phyloP scores from a whole-genome alignment of 1,139 yeast genomes.

The Candida neerlandica region DNA sequence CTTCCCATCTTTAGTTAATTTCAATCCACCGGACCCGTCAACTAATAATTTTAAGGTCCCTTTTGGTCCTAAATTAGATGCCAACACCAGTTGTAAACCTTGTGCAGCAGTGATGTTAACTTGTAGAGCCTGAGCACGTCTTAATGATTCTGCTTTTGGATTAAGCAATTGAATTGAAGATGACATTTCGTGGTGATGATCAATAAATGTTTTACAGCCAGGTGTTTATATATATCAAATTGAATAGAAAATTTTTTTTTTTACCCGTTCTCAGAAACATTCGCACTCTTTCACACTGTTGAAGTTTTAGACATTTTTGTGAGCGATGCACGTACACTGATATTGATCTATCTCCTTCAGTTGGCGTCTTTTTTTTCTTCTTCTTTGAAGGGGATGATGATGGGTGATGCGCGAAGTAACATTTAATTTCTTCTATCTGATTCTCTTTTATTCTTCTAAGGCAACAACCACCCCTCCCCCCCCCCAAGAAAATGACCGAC shows the following conservation, averaged over 20 bases:
- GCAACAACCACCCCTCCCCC: neutral
- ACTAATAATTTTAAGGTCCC: constrained; percentile 96
- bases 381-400: too few species aligned
- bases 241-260: constrained; percentile 1
- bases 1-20: constrained; percentile 96
- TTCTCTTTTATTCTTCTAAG: neutral
- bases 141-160: constrained; percentile 94
- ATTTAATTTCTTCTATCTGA: neutral
- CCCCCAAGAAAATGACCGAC: constrained; percentile 5
- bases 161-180: constrained; percentile 85
- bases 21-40: constrained; percentile 95
- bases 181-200: constrained; percentile 26
- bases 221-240: neutral
- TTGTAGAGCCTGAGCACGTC: constrained; percentile 92
- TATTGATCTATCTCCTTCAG: constrained; percentile 3
- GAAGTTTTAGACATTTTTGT: neutral
- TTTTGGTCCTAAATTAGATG: constrained; percentile 93
- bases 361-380: neutral
- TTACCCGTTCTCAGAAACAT: neutral
- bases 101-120: constrained; percentile 96
- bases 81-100: constrained; percentile 89
- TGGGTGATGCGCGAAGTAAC: too few species aligned
- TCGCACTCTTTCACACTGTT: neutral
- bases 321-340: neutral
- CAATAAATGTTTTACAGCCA: neutral